phyloP scores from a whole-genome alignment of 2,329 filamentous ascomycete species.

The Arthrobotrys megalospora region DNA sequence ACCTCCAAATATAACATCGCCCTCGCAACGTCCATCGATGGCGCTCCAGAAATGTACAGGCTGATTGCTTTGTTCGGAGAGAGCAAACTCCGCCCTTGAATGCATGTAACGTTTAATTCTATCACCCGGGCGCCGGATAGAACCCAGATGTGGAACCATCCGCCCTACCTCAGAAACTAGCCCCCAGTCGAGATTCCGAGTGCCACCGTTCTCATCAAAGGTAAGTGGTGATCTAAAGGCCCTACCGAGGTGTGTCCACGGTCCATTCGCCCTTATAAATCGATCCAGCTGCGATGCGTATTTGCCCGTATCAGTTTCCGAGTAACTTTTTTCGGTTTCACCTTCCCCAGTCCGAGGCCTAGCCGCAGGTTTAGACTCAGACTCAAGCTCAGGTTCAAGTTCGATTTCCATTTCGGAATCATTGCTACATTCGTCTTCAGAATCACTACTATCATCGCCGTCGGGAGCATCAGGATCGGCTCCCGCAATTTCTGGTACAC shows the following conservation, averaged over 20 bases:
- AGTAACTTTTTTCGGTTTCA: too few relatives aligned
- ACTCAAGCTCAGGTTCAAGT: background rate
- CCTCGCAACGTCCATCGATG: slow-evolving; percentile 12
- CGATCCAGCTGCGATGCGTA: background rate
- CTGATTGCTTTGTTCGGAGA: background rate
- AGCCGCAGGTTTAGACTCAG: too few relatives aligned
- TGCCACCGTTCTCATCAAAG: background rate
- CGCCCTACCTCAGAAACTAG: background rate
- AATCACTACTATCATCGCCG: background rate
- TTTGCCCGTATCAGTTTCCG: too few relatives aligned
- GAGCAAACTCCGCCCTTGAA: background rate
- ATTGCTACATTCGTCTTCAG: background rate
- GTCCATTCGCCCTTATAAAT: background rate
- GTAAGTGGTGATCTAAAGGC: background rate
- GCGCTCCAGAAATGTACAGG: too few relatives aligned
- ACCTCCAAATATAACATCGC: slow-evolving; percentile 29
- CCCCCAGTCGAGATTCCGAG: slow-evolving; percentile 16
- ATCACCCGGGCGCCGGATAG: too few relatives aligned
- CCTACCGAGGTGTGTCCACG: slow-evolving; percentile 19
- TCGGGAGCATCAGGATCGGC: background rate
- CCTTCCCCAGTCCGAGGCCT: too few relatives aligned
- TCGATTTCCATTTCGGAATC: background rate
- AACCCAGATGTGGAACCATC: too few relatives aligned
- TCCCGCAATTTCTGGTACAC: background rate
- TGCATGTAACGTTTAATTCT: background rate